Conservation (phyloP, 164 flowering plant species). For the Umbellularia californica region DNA sequence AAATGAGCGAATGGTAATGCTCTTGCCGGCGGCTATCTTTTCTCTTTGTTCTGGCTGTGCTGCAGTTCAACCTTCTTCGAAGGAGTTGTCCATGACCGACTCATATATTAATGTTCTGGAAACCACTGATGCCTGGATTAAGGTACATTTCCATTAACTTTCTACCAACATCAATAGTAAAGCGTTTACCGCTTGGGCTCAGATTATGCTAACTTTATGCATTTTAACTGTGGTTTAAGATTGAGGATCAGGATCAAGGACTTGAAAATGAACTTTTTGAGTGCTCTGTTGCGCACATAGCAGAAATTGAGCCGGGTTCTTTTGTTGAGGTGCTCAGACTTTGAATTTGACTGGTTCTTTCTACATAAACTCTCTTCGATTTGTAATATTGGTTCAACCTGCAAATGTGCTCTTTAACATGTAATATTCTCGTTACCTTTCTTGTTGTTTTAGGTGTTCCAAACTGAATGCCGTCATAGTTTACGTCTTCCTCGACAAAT, state of each 20-base stretch:
- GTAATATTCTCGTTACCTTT: not conserved
- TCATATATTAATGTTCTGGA: constrained; percentile 26
- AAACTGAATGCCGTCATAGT: constrained; percentile 23
- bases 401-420: not conserved
- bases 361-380: not conserved
- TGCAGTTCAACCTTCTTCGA: constrained; percentile 24
- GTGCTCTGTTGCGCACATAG: constrained; percentile 33
- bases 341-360: not conserved
- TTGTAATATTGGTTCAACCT: constrained; percentile 3
- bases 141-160: constrained; percentile 28
- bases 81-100: constrained; percentile 14
- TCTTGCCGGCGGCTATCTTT: constrained; percentile 72
- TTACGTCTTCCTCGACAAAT: constrained; percentile 65
- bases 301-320: constrained; percentile 39
- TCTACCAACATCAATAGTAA: not conserved
- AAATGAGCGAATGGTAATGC: constrained; percentile 43
- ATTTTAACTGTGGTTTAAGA: constrained; percentile 30
- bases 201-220: constrained; percentile 2
- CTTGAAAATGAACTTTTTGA: constrained; percentile 44
- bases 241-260: constrained; percentile 33
- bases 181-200: not conserved
- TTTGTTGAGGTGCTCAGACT: constrained; percentile 41
- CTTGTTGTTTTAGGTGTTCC: constrained; percentile 31
- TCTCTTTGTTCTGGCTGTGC: constrained; percentile 69
- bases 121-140: constrained; percentile 24